Percentiles rank a stretch among this genome's conserved stretches.
These are phyloP conservation scores for Tolypocladium amazonense DNA, from an alignment of 2,329 filamentous ascomycete species.

Conservation along the genomic window DNA sequence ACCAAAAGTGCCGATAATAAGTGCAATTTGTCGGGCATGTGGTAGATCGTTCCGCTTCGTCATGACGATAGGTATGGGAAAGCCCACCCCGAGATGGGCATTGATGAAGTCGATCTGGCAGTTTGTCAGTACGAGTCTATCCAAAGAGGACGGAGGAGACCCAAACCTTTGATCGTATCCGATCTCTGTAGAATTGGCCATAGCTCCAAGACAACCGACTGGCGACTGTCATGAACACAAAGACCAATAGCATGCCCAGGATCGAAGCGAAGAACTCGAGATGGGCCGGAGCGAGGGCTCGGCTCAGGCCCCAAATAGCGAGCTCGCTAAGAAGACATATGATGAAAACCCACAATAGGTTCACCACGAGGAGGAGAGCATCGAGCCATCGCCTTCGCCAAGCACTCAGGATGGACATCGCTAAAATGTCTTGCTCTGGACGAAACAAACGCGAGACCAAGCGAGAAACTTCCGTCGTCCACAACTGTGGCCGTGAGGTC, in stretches of 20 bases:
- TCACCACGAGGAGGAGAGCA: constrained; percentile 3
- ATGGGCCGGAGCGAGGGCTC: constrained; percentile 17
- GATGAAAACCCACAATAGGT: constrained; percentile 20
- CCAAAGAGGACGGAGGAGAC: neutral
- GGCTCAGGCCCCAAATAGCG: constrained; percentile 33
- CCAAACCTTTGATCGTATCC: constrained; percentile 23
- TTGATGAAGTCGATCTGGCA: constrained; percentile 39
- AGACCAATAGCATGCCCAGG: constrained; percentile 33
- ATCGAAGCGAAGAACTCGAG: constrained; percentile 37
- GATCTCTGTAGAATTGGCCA: constrained; percentile 17
- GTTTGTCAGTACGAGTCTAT: neutral
- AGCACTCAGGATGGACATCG: neutral
- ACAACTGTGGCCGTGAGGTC: neutral
- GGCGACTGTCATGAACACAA: constrained; percentile 20
- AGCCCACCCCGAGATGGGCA: constrained; percentile 38
- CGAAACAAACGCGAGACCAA: neutral
- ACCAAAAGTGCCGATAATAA: constrained; percentile 35
- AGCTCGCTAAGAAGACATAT: constrained; percentile 32
- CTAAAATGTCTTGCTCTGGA: neutral
- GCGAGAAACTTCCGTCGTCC: neutral
- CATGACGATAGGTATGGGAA: constrained; percentile 38
- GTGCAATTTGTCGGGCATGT: constrained; percentile 22
- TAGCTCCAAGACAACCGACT: constrained; percentile 6
- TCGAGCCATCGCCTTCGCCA: constrained; percentile 7
- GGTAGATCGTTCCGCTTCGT: constrained; percentile 25